Evolutionary conservation across 805 yeast species (phyloP).

Genomic region (Metschnikowia colocasiae): DNA sequence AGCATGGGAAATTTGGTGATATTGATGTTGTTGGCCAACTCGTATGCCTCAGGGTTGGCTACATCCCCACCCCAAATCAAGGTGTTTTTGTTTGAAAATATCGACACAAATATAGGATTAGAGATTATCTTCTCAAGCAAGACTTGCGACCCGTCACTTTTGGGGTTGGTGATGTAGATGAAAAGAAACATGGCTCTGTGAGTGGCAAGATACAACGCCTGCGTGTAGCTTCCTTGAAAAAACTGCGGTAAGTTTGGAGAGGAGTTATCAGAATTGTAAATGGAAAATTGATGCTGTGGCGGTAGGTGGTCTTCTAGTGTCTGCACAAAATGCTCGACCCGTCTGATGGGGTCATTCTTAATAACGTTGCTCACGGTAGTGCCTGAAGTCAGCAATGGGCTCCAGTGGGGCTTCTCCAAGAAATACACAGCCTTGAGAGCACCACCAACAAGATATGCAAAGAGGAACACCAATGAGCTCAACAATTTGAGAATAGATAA

Average conservation of each 20-base stretch:
- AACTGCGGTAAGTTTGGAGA: constrained; percentile 40
- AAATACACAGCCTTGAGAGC: constrained; percentile 8
- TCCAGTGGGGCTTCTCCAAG: constrained; percentile 7
- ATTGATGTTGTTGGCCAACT: constrained; percentile 70
- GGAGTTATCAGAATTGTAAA: constrained; percentile 10
- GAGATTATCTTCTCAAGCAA: constrained; percentile 56
- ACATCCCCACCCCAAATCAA: constrained; percentile 87
- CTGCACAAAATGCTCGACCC: constrained; percentile 49
- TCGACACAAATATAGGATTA: constrained; percentile 44
- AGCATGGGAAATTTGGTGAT: constrained; percentile 78
- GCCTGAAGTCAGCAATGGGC: constrained; percentile 7
- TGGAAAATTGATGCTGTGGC: constrained; percentile 20
- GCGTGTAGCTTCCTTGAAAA: constrained; percentile 73
- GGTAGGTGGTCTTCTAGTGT: constrained; percentile 47
- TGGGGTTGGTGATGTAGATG: constrained; percentile 68
- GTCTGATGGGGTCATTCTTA: constrained; percentile 47
- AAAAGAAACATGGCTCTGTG: constrained; percentile 67
- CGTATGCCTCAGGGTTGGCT: constrained; percentile 77
- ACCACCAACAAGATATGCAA: constrained; percentile 1
- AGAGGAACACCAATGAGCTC: constrained; percentile 1
- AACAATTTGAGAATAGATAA: neutral
- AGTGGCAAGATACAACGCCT: constrained; percentile 69
- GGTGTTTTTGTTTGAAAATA: constrained; percentile 39
- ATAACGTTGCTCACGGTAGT: constrained; percentile 16
- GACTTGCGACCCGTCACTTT: constrained; percentile 56